phyloP scores from a whole-genome alignment of 768 basidiomycete species.

The Leccinum variicolor region DNA sequence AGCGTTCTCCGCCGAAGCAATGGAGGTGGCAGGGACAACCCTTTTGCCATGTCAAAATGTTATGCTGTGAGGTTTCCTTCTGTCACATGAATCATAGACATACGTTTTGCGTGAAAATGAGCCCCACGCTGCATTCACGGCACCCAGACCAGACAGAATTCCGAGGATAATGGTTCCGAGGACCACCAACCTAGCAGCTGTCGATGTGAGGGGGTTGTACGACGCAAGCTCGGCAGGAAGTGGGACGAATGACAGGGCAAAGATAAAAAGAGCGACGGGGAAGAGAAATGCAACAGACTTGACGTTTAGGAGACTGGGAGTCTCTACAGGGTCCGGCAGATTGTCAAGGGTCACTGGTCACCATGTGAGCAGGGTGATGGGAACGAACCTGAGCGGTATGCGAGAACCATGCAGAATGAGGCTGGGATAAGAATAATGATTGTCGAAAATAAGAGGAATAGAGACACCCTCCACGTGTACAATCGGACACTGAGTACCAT shows the following conservation, averaged over 20 bases:
- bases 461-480: slow-evolving; percentile 66
- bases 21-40: slow-evolving; percentile 24
- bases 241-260: slow-evolving; percentile 63
- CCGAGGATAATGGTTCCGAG: slow-evolving; percentile 80
- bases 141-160: slow-evolving; percentile 74
- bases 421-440: slow-evolving; percentile 69
- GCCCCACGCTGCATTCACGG: slow-evolving; percentile 63
- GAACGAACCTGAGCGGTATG: slow-evolving; percentile 35
- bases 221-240: slow-evolving; percentile 50
- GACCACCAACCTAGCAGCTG: slow-evolving; percentile 64
- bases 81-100: slow-evolving; percentile 18
- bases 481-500: slow-evolving; percentile 48
- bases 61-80: slow-evolving; percentile 6
- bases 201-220: slow-evolving; percentile 43
- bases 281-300: slow-evolving; percentile 31
- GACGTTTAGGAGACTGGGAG: slow-evolving; percentile 23
- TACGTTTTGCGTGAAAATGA: slow-evolving; percentile 23
- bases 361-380: background rate
- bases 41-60: slow-evolving; percentile 14
- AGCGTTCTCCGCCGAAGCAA: slow-evolving; percentile 54
- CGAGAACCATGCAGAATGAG: slow-evolving; percentile 57
- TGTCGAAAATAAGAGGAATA: slow-evolving; percentile 54
- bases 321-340: slow-evolving; percentile 13
- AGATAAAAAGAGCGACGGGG: slow-evolving; percentile 53
- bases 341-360: background rate